Evolutionary conservation across 164 flowering plant species (phyloP).

Genomic region (Magnolia kwangsiensis): DNA sequence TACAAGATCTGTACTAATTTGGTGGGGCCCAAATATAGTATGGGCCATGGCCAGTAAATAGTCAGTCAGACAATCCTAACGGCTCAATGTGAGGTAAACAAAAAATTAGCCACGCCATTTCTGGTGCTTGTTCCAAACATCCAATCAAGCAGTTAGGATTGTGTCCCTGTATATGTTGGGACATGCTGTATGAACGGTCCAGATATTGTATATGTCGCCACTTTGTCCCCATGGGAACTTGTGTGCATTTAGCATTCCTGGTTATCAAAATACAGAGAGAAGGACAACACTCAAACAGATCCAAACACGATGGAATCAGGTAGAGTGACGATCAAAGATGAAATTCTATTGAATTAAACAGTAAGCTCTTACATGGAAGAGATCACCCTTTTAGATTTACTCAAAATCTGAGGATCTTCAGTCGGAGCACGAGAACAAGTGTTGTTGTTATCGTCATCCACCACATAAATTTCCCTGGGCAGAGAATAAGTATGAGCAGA

Average conservation of each 20-base stretch:
- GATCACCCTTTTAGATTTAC: slow-evolving; percentile 17
- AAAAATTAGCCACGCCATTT: no score
- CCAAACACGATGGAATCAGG: neutral
- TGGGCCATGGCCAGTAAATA: neutral
- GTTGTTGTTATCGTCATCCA: slow-evolving; percentile 40
- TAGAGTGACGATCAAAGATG: neutral
- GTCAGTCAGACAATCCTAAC: neutral
- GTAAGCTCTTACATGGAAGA: slow-evolving; percentile 44
- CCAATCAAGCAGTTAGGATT: neutral
- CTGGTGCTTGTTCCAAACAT: neutral
- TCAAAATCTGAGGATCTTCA: slow-evolving; percentile 19
- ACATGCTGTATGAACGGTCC: neutral
- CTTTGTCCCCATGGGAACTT: neutral
- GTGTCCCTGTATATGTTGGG: neutral
- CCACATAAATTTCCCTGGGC: slow-evolving; percentile 38
- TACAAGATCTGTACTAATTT: neutral
- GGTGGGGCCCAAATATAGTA: neutral
- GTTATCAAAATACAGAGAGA: neutral
- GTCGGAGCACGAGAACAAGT: slow-evolving; percentile 19
- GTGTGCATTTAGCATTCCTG: neutral
- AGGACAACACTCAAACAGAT: neutral
- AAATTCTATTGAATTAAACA: neutral
- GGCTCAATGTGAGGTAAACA: neutral
- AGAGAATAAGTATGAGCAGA: slow-evolving; percentile 24
- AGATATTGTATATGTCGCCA: neutral